Conservation (phyloP, 2,329 filamentous ascomycete species). For the Hypoxylon sp. region DNA sequence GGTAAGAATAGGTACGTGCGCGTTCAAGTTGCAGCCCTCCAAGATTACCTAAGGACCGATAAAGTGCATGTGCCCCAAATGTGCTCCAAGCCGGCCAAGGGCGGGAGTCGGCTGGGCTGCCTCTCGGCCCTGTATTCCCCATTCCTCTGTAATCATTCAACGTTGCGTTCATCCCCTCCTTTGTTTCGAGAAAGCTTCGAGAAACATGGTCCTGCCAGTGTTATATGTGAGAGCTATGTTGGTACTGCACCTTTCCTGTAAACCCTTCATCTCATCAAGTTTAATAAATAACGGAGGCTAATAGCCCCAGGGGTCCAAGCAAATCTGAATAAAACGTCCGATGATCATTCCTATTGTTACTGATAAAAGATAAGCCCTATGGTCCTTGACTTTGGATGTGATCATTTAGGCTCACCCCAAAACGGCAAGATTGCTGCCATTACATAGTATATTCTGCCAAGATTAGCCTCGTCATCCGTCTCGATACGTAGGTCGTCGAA, state of each 20-base stretch:
- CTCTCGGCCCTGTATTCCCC: slow-evolving; percentile 28
- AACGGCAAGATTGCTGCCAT: background rate
- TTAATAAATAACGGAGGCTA: slow-evolving; percentile 50
- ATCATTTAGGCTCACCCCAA: slow-evolving; percentile 4
- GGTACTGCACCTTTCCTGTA: slow-evolving; percentile 33
- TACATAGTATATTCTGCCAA: slow-evolving; percentile 10
- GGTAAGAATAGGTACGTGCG: slow-evolving; percentile 15
- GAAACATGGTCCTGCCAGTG: slow-evolving; percentile 33
- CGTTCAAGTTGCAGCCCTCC: slow-evolving; percentile 10
- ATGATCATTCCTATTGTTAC: slow-evolving; percentile 17
- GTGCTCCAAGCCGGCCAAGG: slow-evolving; percentile 17
- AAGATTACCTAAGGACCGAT: slow-evolving; percentile 36
- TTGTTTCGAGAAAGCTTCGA: slow-evolving; percentile 43
- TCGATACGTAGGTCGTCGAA: background rate
- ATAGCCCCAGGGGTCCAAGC: slow-evolving; percentile 46
- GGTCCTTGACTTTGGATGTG: slow-evolving; percentile 9
- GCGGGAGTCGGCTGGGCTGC: slow-evolving; percentile 28
- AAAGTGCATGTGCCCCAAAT: slow-evolving; percentile 23
- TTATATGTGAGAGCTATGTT: slow-evolving; percentile 8
- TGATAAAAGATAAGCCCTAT: slow-evolving; percentile 33
- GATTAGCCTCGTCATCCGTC: slow-evolving; percentile 16
- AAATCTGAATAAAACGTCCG: slow-evolving; percentile 20
- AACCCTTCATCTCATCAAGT: slow-evolving; percentile 46
- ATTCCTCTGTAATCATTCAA: slow-evolving; percentile 28
- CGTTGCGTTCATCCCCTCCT: slow-evolving; percentile 36